Conservation (phyloP, 169 alveolate species). For the Condylostoma magnum region DNA sequence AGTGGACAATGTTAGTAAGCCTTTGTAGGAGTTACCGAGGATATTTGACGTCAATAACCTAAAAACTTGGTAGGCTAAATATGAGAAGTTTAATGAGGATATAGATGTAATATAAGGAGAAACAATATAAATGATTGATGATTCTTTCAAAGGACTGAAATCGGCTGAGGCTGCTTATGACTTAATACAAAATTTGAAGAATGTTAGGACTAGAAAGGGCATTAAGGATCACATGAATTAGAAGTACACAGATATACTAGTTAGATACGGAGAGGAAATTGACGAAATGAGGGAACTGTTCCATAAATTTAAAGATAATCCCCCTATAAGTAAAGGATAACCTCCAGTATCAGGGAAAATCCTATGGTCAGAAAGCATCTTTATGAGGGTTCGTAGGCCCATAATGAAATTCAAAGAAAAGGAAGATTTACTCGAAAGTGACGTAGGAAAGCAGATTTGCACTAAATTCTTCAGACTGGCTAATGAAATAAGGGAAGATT, state of each 20-base stretch:
- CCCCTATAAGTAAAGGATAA: conserved; percentile 79
- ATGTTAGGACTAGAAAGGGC: conserved; percentile 81
- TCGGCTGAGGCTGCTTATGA: conserved; percentile 94
- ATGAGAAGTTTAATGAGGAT: conserved; percentile 77
- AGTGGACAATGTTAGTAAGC: conserved; percentile 72
- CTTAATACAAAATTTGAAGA: conserved; percentile 88
- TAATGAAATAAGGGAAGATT: conserved; percentile 60
- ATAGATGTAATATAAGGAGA: conserved; percentile 76
- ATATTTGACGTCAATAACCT: conserved; percentile 77
- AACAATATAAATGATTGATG: conserved; percentile 82
- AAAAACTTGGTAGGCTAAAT: conserved; percentile 66
- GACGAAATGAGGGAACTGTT: conserved; percentile 70
- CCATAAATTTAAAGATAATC: conserved; percentile 55
- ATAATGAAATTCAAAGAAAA: conserved; percentile 84
- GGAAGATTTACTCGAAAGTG: conserved; percentile 71
- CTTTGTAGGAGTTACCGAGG: conserved; percentile 66
- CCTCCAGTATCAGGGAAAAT: conserved; percentile 81
- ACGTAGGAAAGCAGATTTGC: conserved; percentile 69
- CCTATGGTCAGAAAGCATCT: conserved; percentile 88
- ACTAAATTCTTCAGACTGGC: conserved; percentile 74
- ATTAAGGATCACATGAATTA: conserved; percentile 87
- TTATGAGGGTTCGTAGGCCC: conserved; percentile 88
- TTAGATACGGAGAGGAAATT: conserved; percentile 80
- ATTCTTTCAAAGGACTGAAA: conserved; percentile 80
- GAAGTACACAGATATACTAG: conserved; percentile 87